Conservation (phyloP, 305 asterid species). For the Solanum hybrid region DNA sequence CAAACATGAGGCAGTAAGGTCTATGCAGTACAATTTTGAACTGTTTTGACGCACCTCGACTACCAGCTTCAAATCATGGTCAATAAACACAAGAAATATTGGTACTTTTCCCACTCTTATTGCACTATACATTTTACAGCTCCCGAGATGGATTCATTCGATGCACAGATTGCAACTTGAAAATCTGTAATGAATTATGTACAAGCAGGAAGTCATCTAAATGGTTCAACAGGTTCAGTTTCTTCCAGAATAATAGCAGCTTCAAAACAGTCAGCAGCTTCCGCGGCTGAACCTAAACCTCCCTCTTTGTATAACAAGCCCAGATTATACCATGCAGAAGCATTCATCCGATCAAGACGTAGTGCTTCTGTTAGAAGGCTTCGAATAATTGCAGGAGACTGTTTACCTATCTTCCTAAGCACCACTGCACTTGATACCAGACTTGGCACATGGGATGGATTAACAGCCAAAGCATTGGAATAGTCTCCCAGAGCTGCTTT, state of each 20-base stretch:
- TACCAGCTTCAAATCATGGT: neutral
- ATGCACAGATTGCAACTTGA: neutral
- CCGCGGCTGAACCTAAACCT: slow-evolving; percentile 32
- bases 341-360: slow-evolving; percentile 51
- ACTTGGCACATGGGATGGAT: slow-evolving; percentile 63
- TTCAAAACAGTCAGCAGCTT: slow-evolving; percentile 80
- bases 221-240: slow-evolving; percentile 74
- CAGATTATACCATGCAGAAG: slow-evolving; percentile 68
- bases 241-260: slow-evolving; percentile 64
- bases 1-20: neutral
- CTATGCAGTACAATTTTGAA: neutral
- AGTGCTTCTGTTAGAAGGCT: slow-evolving; percentile 73
- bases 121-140: neutral
- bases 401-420: slow-evolving; percentile 37
- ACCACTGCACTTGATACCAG: slow-evolving; percentile 56
- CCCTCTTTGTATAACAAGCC: slow-evolving; percentile 60
- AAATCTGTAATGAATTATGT: neutral
- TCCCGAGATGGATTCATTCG: neutral
- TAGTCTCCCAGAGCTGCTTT: slow-evolving; percentile 61
- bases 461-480: slow-evolving; percentile 43
- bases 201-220: slow-evolving; percentile 33
- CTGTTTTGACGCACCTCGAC: neutral
- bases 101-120: neutral
- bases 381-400: slow-evolving; percentile 36
- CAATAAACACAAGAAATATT: neutral